phyloP scores from a whole-genome alignment of 1,139 yeast genomes.

The Wickerhamiella pararugosa region DNA sequence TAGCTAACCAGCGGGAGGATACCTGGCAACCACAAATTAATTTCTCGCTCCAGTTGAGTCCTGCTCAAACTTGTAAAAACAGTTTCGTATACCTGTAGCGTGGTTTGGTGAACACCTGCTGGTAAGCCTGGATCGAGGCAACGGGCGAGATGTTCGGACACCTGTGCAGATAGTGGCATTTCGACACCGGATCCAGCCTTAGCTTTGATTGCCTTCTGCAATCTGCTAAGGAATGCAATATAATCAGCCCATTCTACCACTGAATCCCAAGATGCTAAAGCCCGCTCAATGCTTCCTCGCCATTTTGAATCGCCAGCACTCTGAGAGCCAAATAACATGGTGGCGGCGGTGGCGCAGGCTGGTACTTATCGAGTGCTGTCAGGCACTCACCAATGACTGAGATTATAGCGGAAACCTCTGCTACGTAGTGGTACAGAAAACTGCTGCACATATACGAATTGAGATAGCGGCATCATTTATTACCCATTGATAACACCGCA shows the following conservation, averaged over 20 bases:
- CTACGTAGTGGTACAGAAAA: no score
- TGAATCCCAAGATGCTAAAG: slow-evolving; percentile 63
- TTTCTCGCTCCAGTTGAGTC: slow-evolving; percentile 16
- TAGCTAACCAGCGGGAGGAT: slow-evolving; percentile 69
- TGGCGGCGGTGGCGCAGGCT: no score
- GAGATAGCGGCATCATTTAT: no score
- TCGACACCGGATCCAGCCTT: slow-evolving; percentile 26
- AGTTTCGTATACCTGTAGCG: slow-evolving; percentile 58
- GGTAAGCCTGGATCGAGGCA: slow-evolving; percentile 74
- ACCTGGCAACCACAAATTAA: slow-evolving; percentile 75
- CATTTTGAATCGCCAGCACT: slow-evolving; percentile 13
- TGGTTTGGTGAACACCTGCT: slow-evolving; percentile 87
- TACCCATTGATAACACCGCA: no score
- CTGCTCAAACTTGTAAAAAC: slow-evolving; percentile 48
- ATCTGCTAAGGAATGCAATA: slow-evolving; percentile 68
- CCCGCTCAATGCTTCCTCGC: slow-evolving; percentile 35
- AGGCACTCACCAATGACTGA: no score
- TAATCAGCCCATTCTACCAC: slow-evolving; percentile 98
- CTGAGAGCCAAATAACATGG: no score
- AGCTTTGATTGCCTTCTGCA: slow-evolving; percentile 50
- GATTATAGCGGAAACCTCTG: no score
- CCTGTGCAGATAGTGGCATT: slow-evolving; percentile 35
- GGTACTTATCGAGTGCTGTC: no score
- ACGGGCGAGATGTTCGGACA: slow-evolving; percentile 29
- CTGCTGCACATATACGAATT: no score